These are phyloP conservation scores for Cryptosporidium baileyi DNA, from an alignment of 169 alveolate genomes.

Conservation along the genomic window DNA sequence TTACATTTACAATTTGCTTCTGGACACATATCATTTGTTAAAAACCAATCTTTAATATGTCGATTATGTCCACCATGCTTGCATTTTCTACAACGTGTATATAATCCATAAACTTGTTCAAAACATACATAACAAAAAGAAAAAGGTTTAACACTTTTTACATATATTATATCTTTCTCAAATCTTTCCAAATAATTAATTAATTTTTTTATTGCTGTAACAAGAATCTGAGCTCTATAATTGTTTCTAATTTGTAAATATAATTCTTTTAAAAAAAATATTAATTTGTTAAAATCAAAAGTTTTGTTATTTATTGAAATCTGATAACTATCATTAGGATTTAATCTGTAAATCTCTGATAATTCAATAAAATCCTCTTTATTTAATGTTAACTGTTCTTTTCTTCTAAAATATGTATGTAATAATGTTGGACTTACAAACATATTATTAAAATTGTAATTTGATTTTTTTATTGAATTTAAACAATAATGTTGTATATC, in stretches of 20 bases:
- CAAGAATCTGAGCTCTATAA: slow-evolving; percentile 18
- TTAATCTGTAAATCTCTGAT: no score
- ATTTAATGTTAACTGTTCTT: no score
- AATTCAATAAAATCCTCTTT: no score
- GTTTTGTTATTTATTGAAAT: neutral
- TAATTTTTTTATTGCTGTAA: slow-evolving; percentile 13
- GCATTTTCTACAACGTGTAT: slow-evolving; percentile 31
- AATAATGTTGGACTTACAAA: no score
- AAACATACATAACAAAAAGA: slow-evolving; percentile 6
- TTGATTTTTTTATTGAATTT: neutral
- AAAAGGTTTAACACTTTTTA: neutral
- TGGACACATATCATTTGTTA: neutral
- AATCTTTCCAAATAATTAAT: neutral
- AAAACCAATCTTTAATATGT: slow-evolving; percentile 38
- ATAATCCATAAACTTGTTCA: slow-evolving; percentile 39
- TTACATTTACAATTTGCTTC: slow-evolving; percentile 8
- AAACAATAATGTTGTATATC: neutral
- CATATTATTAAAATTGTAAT: no score
- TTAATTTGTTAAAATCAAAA: neutral
- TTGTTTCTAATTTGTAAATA: slow-evolving; percentile 32
- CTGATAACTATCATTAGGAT: neutral
- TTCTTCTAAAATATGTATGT: no score
- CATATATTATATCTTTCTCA: neutral
- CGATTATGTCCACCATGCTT: slow-evolving; percentile 57
- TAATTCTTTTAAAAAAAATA: neutral